Evolutionary conservation across 2,329 filamentous ascomycete species (phyloP), one percentile per base, ranked within the genome.

Genomic region (Aphanocladium album): DNA sequence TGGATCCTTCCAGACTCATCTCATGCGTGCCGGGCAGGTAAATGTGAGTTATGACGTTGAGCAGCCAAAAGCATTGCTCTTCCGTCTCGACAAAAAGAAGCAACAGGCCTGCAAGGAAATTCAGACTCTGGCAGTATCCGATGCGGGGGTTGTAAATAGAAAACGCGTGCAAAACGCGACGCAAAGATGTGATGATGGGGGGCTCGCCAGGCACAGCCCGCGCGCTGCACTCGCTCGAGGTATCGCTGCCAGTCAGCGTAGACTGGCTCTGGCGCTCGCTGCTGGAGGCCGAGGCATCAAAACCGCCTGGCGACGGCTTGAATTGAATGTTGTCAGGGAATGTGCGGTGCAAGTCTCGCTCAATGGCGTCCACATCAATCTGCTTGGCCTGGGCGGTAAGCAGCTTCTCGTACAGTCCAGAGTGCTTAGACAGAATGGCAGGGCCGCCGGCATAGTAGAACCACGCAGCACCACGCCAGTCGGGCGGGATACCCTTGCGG

Each of bases 401-500:
- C 43, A 96, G 77, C 57, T 86, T 81, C 57, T 86, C 83, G 71
- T 97, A 98, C 17, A 93, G 77, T 1, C 90, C 90, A 5, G 86
- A 83, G 67, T 96, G 84, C 69, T 90, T 88, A 56, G 86, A 83
- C 62, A 96, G 73, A 65, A 91, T 89, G 50, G 87, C 86, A 25
- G 91, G 91, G 1, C 93, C 93, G 21, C 91, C 91, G 12, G 92
- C 91, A 71, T 97, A 98, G 77, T 90, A 97, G 73, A 96, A 98
- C 93, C 93, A 98, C 50, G 93, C 93, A 6, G 90, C 89, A n/a
- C 93, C 93, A 69, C 93, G 86, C 86, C 92, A 96, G 65, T 96
- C 91, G 0, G 93, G 91, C 3, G 93, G 93, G 54, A 97, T 93
- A 17, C 93, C 93, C 74, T 97, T 98, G 56, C 93, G 87, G 53